Percentiles rank a stretch among this genome's conserved stretches.
These are phyloP conservation scores for Amanita pallidorosea DNA, from an alignment of 768 basidiomycete genomes.

Conservation along the genomic window DNA sequence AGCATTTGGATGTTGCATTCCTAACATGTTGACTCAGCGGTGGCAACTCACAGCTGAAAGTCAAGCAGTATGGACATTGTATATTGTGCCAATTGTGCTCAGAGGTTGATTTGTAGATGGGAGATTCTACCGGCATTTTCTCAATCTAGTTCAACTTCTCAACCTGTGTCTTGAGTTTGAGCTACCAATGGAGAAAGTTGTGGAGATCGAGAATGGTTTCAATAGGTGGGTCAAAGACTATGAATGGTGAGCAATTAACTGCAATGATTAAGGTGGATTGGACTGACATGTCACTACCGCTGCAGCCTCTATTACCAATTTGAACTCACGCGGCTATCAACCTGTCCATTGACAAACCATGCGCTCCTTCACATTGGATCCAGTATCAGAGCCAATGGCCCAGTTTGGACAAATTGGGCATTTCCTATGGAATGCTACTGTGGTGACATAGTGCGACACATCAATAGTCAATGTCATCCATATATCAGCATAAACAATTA, in stretches of 20 bases:
- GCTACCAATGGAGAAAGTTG: slow-evolving; percentile 16
- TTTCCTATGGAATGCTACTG: no score
- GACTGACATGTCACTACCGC: no score
- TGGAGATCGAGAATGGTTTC: slow-evolving; percentile 18
- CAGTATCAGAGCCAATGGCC: slow-evolving; percentile 19
- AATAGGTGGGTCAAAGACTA: slow-evolving; percentile 24
- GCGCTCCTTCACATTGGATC: slow-evolving; percentile 22
- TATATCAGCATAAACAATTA: no score
- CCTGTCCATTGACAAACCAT: slow-evolving; percentile 22
- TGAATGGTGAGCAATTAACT: slow-evolving; percentile 20
- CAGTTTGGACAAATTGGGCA: no score
- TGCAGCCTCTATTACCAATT: slow-evolving; percentile 17
- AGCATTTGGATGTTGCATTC: no score
- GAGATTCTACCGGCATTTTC: slow-evolving; percentile 32
- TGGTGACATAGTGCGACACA: no score
- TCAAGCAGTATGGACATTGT: no score
- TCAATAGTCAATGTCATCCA: no score
- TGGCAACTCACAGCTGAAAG: no score
- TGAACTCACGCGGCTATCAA: slow-evolving; percentile 10
- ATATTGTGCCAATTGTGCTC: slow-evolving; percentile 28
- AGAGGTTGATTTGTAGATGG: slow-evolving; percentile 16
- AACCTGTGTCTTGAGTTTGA: slow-evolving; percentile 25
- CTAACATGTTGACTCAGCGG: no score
- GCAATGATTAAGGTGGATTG: not conserved
- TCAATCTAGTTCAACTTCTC: slow-evolving; percentile 26